A percentile compares a stretch with the other conserved stretches of the same genome.
Evolutionary conservation across 768 basidiomycete species (phyloP).

Genomic region (Galerina sulciceps): DNA sequence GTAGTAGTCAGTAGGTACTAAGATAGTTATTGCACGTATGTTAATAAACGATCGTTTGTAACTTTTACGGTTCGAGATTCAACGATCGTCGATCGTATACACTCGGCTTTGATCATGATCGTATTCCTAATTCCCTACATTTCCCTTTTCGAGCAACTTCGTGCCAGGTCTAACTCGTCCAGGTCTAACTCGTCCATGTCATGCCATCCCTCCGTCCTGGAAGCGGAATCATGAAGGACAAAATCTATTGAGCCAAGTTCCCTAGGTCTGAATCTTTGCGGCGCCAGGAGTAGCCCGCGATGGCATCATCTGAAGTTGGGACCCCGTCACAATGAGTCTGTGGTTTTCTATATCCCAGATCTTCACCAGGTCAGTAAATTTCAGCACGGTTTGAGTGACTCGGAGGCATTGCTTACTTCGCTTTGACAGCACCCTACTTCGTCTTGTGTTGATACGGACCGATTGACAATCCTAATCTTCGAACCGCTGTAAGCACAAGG

Average conservation of each 20-base stretch:
- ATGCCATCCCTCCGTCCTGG: too few species aligned
- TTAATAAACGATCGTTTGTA: neutral
- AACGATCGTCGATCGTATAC: too few species aligned
- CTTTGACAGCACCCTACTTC: slow-evolving; percentile 24
- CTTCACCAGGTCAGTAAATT: slow-evolving; percentile 5
- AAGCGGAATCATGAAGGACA: neutral
- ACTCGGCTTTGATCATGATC: too few species aligned
- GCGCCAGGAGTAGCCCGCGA: neutral
- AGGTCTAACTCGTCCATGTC: too few species aligned
- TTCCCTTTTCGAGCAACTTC: too few species aligned
- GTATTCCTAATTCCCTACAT: too few species aligned
- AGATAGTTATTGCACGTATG: neutral
- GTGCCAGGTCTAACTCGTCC: too few species aligned
- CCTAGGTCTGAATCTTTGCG: neutral
- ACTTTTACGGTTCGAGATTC: neutral
- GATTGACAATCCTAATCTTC: slow-evolving; percentile 23
- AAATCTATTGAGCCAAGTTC: neutral
- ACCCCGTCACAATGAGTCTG: slow-evolving; percentile 22
- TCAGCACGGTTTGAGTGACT: too few species aligned
- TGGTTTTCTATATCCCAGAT: slow-evolving; percentile 28
- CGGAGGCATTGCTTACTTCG: slow-evolving; percentile 28
- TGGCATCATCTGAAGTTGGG: slow-evolving; percentile 19
- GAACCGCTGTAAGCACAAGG: slow-evolving; percentile 7
- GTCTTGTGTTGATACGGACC: slow-evolving; percentile 21
- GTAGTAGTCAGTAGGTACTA: slow-evolving; percentile 1